Evolutionary conservation across 2,329 filamentous ascomycete genomes (phyloP).

Genomic region (Penicillium sp.): DNA sequence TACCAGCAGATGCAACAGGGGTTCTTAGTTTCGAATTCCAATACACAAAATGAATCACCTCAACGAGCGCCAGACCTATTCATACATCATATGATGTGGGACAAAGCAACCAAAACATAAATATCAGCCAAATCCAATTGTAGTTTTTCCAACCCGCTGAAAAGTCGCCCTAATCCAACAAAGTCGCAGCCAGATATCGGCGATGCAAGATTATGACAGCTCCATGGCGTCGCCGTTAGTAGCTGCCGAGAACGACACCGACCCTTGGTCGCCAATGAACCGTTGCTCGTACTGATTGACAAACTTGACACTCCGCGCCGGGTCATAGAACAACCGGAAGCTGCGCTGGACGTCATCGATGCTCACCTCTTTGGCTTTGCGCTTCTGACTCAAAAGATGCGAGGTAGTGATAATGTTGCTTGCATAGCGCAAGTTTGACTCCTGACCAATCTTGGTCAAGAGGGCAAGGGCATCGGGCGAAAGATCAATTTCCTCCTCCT

Average conservation of each 20-base stretch:
- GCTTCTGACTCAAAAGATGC: conserved; percentile 78
- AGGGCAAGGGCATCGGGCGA: conserved; percentile 84
- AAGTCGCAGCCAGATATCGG: conserved; percentile 10
- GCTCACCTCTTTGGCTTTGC: conserved; percentile 73
- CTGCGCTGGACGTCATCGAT: conserved; percentile 88
- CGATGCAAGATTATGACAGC: conserved; percentile 45
- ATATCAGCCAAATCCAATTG: conserved; percentile 15
- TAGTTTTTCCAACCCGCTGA: conserved; percentile 18
- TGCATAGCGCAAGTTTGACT: conserved; percentile 89
- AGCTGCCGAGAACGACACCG: conserved; percentile 61
- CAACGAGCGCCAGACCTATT: conserved; percentile 36
- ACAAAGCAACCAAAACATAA: too few species aligned
- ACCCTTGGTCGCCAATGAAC: conserved; percentile 80
- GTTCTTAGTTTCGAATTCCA: conserved; percentile 19
- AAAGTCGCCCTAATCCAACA: conserved; percentile 6
- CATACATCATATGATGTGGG: conserved; percentile 34
- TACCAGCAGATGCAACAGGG: conserved; percentile 10
- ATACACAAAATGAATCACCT: conserved; percentile 15
- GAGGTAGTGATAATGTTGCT: conserved; percentile 96
- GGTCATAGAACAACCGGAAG: conserved; percentile 91
- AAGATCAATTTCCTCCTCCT: conserved; percentile 92
- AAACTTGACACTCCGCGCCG: conserved; percentile 79
- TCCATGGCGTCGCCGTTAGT: conserved; percentile 63
- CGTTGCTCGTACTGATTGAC: conserved; percentile 85
- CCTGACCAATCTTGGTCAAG: conserved; percentile 90